Evolutionary conservation across 1,284 basidiomycete species (phyloP), one percentile per base, ranked within the genome.

Genomic region (Blastosporella zonata): DNA sequence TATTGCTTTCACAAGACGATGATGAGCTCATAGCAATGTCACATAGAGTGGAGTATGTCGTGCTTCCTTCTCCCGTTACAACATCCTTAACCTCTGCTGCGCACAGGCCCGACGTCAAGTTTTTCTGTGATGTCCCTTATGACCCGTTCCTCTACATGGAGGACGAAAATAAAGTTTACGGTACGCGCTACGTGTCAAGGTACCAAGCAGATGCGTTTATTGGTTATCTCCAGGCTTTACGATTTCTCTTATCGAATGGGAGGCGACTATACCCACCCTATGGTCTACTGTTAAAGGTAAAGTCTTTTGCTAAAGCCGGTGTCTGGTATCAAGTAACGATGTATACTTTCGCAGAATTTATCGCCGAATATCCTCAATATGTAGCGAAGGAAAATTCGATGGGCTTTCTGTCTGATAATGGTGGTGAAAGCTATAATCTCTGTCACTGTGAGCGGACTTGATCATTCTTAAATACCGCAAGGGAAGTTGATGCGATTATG

Each of bases 111-210:
- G 77, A 78, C 42, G 82, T 92, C 53, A 79, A 83, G 61, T 88
- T 81, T 62, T 88, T 81, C 63, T 93, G 91, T 60, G 84, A 91
- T 57, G 51, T 91, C 37, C 73, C 78, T 43, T 86, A 87, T 57
- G 91, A 93, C 59, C 90, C 89, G 0, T 93, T 93, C 72, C 60
- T 86, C 28, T 82, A 81, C 54, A 89, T 93, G 89, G 70, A 86
- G 61, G 79, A 87, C 45, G 73, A 83, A 53, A 74, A 86, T 48
- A 92, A 92, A 64, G 67, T 82, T 5, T 90, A 90, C 54, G 83
- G 83, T 77, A 48, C 25, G 35, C 28, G 17, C n/a, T 28, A 2
- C 22, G 6, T 22, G n/a, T 12, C 6, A 17, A 4, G 6, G 31
- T 25, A 12, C 10, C 6, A 21, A 3, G 8, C 33, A 15, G n/a